A percentile compares a stretch with the other conserved stretches of the same genome.
Evolutionary conservation across 129 eudicot genomes (phyloP).

Genomic region (Glebionis coronaria): DNA sequence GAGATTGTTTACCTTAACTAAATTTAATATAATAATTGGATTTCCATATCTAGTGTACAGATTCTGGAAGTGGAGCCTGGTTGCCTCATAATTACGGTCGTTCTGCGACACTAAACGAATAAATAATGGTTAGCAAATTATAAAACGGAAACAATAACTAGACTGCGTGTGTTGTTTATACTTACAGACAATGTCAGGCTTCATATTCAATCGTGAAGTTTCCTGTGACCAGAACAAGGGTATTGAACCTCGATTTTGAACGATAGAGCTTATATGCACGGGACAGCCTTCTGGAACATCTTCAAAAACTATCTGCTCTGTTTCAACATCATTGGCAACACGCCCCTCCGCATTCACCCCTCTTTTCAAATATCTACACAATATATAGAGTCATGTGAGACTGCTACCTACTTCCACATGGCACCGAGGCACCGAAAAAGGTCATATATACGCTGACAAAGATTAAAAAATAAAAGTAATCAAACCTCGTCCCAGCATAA

Average conservation of each 20-base stretch:
- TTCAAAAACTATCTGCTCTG: slow-evolving; percentile 93
- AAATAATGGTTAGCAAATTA: slow-evolving; percentile 19
- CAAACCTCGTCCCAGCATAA: slow-evolving; percentile 98
- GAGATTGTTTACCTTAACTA: slow-evolving; percentile 63
- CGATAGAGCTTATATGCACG: slow-evolving; percentile 70
- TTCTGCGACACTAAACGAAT: slow-evolving; percentile 63
- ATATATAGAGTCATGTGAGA: slow-evolving; percentile 9
- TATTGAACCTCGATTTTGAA: slow-evolving; percentile 95
- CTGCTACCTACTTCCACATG: slow-evolving; percentile 1
- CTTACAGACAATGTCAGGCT: slow-evolving; percentile 85
- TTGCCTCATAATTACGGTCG: slow-evolving; percentile 72
- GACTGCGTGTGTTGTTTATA: slow-evolving; percentile 13
- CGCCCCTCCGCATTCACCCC: slow-evolving; percentile 94
- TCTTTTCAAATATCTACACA: slow-evolving; percentile 81
- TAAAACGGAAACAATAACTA: neutral
- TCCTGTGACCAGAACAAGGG: slow-evolving; percentile 99
- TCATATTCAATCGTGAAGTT: slow-evolving; percentile 80
- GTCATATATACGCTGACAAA: neutral
- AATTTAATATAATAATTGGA: slow-evolving; percentile 85
- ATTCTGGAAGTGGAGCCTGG: slow-evolving; percentile 85
- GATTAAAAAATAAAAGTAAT: neutral
- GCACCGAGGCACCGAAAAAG: neutral
- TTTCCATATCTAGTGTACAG: slow-evolving; percentile 84
- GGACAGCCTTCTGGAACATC: slow-evolving; percentile 57
- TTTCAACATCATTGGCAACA: slow-evolving; percentile 98